A percentile compares a stretch with the other conserved stretches of the same genome.
Evolutionary conservation across 495 filamentous ascomycete genomes (phyloP).

Genomic region (Penicillium ucsense): DNA sequence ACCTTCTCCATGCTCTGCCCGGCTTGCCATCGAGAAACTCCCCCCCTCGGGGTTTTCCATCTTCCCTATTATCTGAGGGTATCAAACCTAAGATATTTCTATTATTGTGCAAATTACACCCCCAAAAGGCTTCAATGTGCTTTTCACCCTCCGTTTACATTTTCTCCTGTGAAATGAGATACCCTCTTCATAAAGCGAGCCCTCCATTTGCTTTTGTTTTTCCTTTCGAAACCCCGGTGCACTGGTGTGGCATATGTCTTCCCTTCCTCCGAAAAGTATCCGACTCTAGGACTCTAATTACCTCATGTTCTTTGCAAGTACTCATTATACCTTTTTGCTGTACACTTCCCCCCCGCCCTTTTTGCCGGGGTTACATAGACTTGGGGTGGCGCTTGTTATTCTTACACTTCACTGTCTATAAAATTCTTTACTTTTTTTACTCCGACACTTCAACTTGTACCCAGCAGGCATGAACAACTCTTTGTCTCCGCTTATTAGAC

Average conservation of each 20-base stretch:
- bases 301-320: too few relatives aligned
- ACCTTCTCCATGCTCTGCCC: too few relatives aligned
- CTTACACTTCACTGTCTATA: not conserved
- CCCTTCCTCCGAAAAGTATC: too few relatives aligned
- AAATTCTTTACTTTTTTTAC: not conserved
- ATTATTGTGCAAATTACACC: constrained; percentile 3
- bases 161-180: constrained; percentile 13
- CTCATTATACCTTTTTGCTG: too few relatives aligned
- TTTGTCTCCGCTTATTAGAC: too few relatives aligned
- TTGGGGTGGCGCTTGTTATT: not conserved
- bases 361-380: constrained; percentile 1
- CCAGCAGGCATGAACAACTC: too few relatives aligned
- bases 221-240: not conserved
- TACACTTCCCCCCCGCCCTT: too few relatives aligned
- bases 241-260: too few relatives aligned
- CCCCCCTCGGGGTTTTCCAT: not conserved
- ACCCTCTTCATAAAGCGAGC: constrained; percentile 20
- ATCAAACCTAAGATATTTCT: not conserved
- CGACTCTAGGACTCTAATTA: too few relatives aligned
- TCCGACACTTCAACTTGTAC: too few relatives aligned
- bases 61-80: too few relatives aligned
- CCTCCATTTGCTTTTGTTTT: constrained; percentile 5
- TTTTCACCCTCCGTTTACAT: not conserved
- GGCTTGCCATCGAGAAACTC: not conserved
- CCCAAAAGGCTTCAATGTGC: not conserved